A percentile compares a stretch with the other conserved stretches of the same genome.
phyloP scores from a whole-genome alignment of 78 protist species.

The Dictyostelium citrinum region DNA sequence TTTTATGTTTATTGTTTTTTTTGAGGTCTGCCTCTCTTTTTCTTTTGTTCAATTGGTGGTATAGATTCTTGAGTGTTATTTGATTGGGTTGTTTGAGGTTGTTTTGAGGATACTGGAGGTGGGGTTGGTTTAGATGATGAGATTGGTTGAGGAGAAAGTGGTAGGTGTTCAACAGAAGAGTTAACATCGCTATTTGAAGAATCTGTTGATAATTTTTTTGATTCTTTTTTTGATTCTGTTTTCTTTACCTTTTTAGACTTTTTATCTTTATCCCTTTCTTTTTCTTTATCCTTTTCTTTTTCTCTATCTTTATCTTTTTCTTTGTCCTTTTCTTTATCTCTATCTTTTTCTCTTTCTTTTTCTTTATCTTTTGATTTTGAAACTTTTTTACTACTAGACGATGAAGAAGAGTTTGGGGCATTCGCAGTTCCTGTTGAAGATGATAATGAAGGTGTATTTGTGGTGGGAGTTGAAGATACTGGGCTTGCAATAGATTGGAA shows the following conservation, averaged over 20 bases:
- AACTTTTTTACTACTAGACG: neutral
- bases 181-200: neutral
- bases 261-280: neutral
- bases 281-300: neutral
- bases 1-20: conserved; percentile 1
- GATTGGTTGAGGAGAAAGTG: neutral
- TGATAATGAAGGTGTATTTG: neutral
- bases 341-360: neutral
- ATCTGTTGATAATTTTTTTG: neutral
- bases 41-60: neutral
- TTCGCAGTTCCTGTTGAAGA: neutral
- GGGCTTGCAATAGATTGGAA: neutral
- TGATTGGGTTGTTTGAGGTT: neutral
- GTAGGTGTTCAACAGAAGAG: neutral
- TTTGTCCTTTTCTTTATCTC: neutral
- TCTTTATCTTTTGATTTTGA: neutral
- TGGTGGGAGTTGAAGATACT: neutral
- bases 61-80: neutral
- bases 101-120: neutral
- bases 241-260: neutral
- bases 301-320: neutral
- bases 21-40: conserved; percentile 47
- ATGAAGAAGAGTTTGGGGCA: neutral
- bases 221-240: neutral
- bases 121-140: neutral